A percentile compares a stretch with the other conserved stretches of the same genome.
These are phyloP conservation scores for Monosporascus sp. DNA, from an alignment of 2,329 filamentous ascomycete genomes.

Conservation along the genomic window DNA sequence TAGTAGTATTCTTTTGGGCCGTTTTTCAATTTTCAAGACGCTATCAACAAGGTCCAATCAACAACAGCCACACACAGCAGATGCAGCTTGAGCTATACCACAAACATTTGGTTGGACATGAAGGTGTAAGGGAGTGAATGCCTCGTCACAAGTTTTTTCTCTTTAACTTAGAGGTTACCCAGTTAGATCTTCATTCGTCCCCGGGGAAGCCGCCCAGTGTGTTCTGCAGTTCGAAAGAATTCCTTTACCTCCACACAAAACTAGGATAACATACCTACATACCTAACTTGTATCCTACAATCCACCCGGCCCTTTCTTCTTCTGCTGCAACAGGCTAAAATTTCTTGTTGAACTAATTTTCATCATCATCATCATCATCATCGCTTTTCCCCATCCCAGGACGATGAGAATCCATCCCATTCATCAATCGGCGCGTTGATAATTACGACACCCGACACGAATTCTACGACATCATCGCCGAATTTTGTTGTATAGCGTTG, in stretches of 20 bases:
- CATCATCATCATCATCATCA: neutral
- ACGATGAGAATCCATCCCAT: constrained; percentile 15
- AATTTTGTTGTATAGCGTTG: neutral
- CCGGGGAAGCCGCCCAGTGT: too few relatives aligned
- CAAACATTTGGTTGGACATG: constrained; percentile 25
- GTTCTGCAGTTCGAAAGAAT: too few relatives aligned
- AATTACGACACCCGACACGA: constrained; percentile 7
- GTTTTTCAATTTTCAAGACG: constrained; percentile 12
- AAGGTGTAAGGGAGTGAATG: neutral
- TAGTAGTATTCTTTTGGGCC: too few relatives aligned
- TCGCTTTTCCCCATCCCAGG: constrained; percentile 4
- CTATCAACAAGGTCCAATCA: constrained; percentile 25
- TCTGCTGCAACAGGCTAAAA: neutral
- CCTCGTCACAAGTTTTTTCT: neutral
- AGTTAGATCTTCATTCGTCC: neutral
- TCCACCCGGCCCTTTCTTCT: neutral
- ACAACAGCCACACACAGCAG: constrained; percentile 12
- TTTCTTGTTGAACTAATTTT: neutral
- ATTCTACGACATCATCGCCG: neutral
- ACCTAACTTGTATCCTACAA: neutral
- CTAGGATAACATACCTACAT: neutral
- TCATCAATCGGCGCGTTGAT: constrained; percentile 21
- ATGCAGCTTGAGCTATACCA: constrained; percentile 16
- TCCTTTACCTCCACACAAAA: neutral
- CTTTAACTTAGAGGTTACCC: neutral